Conservation (phyloP, 805 yeast species). For the Blastobotrys parvus region DNA sequence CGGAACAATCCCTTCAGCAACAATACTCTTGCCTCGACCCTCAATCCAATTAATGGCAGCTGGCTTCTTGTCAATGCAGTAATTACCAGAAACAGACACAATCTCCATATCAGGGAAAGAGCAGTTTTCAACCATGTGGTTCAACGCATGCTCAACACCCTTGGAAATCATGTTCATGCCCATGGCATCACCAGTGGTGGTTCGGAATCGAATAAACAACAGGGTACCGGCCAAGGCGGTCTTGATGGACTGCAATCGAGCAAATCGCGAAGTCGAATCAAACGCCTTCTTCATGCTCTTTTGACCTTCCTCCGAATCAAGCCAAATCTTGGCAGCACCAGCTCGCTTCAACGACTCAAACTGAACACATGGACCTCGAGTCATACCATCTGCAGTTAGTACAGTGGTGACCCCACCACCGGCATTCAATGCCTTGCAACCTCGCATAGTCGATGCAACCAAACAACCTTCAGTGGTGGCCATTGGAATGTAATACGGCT, state of each 20-base stretch:
- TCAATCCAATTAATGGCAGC: conserved; percentile 99
- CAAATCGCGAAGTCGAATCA: conserved; percentile 95
- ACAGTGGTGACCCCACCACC: conserved; percentile 96
- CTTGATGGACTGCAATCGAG: conserved; percentile 81
- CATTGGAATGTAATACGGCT: conserved; percentile 88
- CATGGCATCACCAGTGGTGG: conserved; percentile 99
- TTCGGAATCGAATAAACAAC: conserved; percentile 83
- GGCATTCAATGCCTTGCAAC: conserved; percentile 94
- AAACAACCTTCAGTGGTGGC: conserved; percentile 99
- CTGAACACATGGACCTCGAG: conserved; percentile 96
- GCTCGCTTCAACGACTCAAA: conserved; percentile 79
- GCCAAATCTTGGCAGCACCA: conserved; percentile 91
- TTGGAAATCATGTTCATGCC: conserved; percentile 99
- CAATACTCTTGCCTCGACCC: conserved; percentile 97
- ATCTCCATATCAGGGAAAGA: conserved; percentile 94
- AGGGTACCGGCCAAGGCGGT: conserved; percentile 92
- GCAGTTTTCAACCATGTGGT: conserved; percentile 74
- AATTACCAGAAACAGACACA: conserved; percentile 91
- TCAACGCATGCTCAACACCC: conserved; percentile 86
- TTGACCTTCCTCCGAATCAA: conserved; percentile 93
- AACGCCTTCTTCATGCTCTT: conserved; percentile 74
- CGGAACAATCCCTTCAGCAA: conserved; percentile 91
- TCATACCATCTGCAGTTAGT: conserved; percentile 94
- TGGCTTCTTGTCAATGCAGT: conserved; percentile 95
- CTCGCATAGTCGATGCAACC: conserved; percentile 98